Percentiles rank a stretch among this genome's conserved stretches.
Conservation (phyloP, 257 asterid genomes). For the Gardenia jasminoides region DNA sequence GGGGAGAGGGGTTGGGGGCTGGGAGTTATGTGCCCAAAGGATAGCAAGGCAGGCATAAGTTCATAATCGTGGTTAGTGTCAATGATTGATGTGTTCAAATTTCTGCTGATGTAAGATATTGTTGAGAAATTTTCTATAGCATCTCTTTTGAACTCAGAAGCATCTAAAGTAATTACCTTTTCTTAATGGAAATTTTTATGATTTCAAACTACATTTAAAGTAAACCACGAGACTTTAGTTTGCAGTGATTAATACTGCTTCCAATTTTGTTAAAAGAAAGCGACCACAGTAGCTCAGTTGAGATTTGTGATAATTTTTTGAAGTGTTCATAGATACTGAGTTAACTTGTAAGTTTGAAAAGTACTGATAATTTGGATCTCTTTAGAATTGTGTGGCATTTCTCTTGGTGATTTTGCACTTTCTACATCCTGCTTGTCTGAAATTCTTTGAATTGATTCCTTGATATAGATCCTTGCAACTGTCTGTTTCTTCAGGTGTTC, state of each 20-base stretch:
- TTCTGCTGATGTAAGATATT: no score
- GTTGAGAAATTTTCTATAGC: no score
- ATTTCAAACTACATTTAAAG: background rate
- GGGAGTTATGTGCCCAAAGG: no score
- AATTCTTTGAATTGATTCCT: constrained; percentile 1
- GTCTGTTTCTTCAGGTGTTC: constrained; percentile 52
- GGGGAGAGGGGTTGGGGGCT: no score
- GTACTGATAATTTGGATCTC: background rate
- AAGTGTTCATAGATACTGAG: background rate
- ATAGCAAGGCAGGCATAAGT: no score
- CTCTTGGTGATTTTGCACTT: background rate
- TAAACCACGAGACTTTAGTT: background rate
- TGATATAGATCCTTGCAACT: background rate
- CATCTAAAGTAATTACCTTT: background rate
- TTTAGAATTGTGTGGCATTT: background rate
- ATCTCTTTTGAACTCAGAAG: background rate
- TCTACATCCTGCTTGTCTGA: background rate
- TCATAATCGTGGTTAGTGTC: no score
- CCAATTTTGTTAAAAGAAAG: background rate
- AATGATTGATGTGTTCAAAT: no score
- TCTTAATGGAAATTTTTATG: background rate
- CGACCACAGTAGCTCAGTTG: background rate
- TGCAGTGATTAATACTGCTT: background rate
- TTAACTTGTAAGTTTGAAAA: background rate
- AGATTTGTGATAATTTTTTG: background rate